A percentile compares a stretch with the other conserved stretches of the same genome.
Conservation (phyloP, 2,329 filamentous ascomycete genomes). For the Aureobasidium pullulans region DNA sequence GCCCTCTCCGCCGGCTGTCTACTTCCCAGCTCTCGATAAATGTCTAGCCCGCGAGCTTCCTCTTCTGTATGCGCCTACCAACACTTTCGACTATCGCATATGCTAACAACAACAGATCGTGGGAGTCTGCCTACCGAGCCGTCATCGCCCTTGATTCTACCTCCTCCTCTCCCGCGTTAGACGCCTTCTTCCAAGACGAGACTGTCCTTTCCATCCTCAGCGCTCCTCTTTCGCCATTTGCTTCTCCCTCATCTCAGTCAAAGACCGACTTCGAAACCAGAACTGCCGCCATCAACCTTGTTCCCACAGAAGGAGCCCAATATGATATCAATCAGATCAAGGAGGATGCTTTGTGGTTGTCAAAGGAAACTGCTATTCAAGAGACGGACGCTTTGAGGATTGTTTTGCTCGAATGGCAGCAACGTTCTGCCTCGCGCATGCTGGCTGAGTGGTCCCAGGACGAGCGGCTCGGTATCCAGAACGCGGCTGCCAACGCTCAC, state of each 20-base stretch:
- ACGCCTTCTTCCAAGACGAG: constrained; percentile 63
- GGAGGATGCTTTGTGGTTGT: constrained; percentile 78
- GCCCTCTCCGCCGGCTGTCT: constrained; percentile 30
- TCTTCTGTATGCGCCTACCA: constrained; percentile 58
- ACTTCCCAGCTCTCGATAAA: constrained; percentile 77
- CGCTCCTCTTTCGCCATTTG: constrained; percentile 62
- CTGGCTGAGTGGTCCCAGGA: constrained; percentile 65
- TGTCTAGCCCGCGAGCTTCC: constrained; percentile 74
- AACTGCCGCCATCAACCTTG: constrained; percentile 78
- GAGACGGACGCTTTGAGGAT: constrained; percentile 75
- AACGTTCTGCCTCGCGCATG: constrained; percentile 65
- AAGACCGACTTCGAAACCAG: constrained; percentile 72
- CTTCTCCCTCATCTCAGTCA: constrained; percentile 52
- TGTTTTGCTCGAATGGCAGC: constrained; percentile 76
- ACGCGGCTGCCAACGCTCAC: constrained; percentile 61
- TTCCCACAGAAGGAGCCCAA: constrained; percentile 57
- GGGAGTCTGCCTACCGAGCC: constrained; percentile 50
- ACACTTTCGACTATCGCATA: background rate
- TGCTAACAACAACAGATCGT: constrained; percentile 48
- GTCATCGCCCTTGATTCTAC: constrained; percentile 46
- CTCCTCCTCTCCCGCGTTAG: constrained; percentile 44
- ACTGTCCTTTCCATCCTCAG: constrained; percentile 62
- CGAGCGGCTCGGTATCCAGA: constrained; percentile 67
- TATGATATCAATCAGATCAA: constrained; percentile 76
- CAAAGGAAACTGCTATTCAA: constrained; percentile 68